phyloP scores from a whole-genome alignment of 1,139 yeast species.

The Kluyveromyces sp. region DNA sequence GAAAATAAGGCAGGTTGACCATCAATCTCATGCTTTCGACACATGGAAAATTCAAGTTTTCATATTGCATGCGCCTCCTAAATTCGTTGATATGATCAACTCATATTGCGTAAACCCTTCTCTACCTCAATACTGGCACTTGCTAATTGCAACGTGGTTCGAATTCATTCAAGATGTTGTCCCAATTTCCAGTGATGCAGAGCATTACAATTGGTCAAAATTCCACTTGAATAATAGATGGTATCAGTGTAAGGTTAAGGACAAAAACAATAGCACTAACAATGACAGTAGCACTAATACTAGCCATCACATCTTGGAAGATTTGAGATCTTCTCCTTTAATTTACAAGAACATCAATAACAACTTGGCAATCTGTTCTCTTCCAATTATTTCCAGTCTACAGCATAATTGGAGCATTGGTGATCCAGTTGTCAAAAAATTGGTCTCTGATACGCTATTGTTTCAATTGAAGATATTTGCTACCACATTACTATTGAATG shows the following conservation, averaged over 20 bases:
- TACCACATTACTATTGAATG: background rate
- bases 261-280: no score
- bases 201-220: background rate
- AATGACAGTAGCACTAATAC: no score
- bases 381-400: slow-evolving; percentile 14
- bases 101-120: slow-evolving; percentile 5
- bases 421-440: slow-evolving; percentile 3
- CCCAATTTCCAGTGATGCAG: background rate
- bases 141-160: slow-evolving; percentile 22
- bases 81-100: slow-evolving; percentile 6
- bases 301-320: background rate
- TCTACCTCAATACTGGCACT: slow-evolving; percentile 18
- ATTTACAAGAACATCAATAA: slow-evolving; percentile 13
- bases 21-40: background rate
- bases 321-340: slow-evolving; percentile 2
- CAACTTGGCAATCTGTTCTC: slow-evolving; percentile 15
- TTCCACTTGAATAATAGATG: slow-evolving; percentile 2
- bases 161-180: slow-evolving; percentile 13
- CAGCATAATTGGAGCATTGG: slow-evolving; percentile 2
- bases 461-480: slow-evolving; percentile 19
- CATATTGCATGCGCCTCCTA: slow-evolving; percentile 6
- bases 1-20: background rate
- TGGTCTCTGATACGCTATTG: slow-evolving; percentile 15
- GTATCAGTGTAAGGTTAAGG: background rate
- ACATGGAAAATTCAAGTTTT: slow-evolving; percentile 6